Conservation (phyloP, 345 rosid genomes). For the Moricandia arvensis region DNA sequence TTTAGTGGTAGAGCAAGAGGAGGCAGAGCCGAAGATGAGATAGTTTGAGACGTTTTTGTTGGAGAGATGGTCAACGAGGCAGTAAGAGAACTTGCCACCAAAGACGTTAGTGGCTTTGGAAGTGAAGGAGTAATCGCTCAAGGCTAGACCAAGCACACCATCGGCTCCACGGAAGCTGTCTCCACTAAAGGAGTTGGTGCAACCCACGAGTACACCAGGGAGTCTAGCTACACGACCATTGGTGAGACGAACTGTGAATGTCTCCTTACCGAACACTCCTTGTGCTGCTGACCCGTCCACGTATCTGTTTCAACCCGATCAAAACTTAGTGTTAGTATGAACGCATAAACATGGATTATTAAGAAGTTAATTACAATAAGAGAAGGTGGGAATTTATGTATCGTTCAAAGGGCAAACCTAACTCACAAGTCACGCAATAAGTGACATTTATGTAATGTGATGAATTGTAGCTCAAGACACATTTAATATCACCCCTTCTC, state of each 20-base stretch:
- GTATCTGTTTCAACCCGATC: slow-evolving; percentile 35
- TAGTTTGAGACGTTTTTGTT: slow-evolving; percentile 49
- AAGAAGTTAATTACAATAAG: neutral
- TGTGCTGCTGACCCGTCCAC: slow-evolving; percentile 43
- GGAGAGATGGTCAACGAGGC: slow-evolving; percentile 60
- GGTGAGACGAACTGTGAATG: slow-evolving; percentile 34
- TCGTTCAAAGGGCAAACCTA: slow-evolving; percentile 36
- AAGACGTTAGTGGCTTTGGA: slow-evolving; percentile 34
- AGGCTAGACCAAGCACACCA: slow-evolving; percentile 59
- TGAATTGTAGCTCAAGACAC: slow-evolving; percentile 33
- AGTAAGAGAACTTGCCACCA: slow-evolving; percentile 56
- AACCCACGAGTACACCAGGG: slow-evolving; percentile 45
- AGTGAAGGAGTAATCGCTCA: slow-evolving; percentile 47
- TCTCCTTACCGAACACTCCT: slow-evolving; percentile 59
- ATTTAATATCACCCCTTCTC: slow-evolving; percentile 25
- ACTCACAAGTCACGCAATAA: slow-evolving; percentile 46
- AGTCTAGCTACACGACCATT: slow-evolving; percentile 39
- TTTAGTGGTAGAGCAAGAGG: neutral
- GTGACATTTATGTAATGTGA: slow-evolving; percentile 41
- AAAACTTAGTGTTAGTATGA: neutral
- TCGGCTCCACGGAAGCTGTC: slow-evolving; percentile 41
- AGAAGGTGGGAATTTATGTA: slow-evolving; percentile 4
- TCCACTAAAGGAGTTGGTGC: slow-evolving; percentile 44
- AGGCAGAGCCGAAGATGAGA: slow-evolving; percentile 44
- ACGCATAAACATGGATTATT: neutral